Conservation (phyloP, 2,329 filamentous ascomycete genomes). For the Metarhizium guizhouense region DNA sequence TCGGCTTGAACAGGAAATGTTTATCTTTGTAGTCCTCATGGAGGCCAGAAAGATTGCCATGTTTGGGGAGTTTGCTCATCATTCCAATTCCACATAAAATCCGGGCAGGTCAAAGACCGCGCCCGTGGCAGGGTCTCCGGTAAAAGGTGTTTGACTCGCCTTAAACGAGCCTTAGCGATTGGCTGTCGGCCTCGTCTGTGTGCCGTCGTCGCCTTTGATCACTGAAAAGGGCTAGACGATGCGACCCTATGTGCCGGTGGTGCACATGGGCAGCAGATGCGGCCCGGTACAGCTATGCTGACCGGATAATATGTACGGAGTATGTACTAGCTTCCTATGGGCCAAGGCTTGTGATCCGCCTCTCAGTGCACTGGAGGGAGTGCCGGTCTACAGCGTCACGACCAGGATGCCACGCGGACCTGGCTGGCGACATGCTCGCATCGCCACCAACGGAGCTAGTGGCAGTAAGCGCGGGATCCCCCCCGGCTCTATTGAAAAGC, state of each 20-base stretch:
- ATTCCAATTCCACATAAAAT: background rate
- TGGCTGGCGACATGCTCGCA: background rate
- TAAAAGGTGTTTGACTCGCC: background rate
- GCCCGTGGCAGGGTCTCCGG: no score
- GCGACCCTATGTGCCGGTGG: conserved; percentile 6
- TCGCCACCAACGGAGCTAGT: background rate
- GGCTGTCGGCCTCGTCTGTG: background rate
- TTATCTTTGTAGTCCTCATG: background rate
- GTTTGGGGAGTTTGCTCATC: background rate
- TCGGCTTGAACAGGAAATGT: background rate
- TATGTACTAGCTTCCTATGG: no score
- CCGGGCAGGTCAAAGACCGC: background rate
- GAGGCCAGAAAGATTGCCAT: no score
- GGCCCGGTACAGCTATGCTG: conserved; percentile 3
- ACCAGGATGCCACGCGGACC: conserved; percentile 2
- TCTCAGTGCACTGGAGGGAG: background rate
- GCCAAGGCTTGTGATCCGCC: background rate
- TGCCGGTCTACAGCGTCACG: background rate
- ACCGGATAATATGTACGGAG: no score
- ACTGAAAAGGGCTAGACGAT: background rate
- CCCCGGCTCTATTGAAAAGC: background rate
- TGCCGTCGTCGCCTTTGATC: background rate
- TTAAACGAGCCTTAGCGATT: conserved; percentile 3
- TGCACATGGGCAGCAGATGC: conserved; percentile 5
- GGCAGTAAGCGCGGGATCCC: background rate